Evolutionary conservation across 2,329 filamentous ascomycete species (phyloP).

Genomic region (Mariannaea elegans): DNA sequence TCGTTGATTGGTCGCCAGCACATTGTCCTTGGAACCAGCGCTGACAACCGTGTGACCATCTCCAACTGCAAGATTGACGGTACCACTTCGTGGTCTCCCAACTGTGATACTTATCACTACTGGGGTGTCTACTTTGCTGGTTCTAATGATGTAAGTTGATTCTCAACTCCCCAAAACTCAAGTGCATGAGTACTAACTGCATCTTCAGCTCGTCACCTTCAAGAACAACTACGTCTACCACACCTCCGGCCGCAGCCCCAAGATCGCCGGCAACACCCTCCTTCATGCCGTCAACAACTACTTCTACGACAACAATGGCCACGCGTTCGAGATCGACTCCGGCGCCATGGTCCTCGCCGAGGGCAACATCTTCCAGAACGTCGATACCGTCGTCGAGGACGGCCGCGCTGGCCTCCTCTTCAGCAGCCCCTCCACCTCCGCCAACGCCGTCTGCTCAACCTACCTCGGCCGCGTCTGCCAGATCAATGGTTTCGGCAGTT

Average conservation of each 20-base stretch:
- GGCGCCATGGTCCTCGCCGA: conserved; percentile 60
- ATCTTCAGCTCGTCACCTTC: conserved; percentile 55
- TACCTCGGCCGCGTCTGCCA: conserved; percentile 60
- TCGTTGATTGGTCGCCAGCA: conserved; percentile 68
- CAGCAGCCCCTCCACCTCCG: conserved; percentile 41
- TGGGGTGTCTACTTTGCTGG: conserved; percentile 67
- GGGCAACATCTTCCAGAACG: conserved; percentile 67
- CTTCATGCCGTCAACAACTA: conserved; percentile 71
- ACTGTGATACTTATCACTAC: conserved; percentile 68
- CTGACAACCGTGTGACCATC: conserved; percentile 65
- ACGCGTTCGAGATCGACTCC: conserved; percentile 64
- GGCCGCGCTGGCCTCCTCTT: conserved; percentile 46
- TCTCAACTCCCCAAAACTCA: background rate
- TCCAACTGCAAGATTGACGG: conserved; percentile 70
- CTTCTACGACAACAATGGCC: conserved; percentile 62
- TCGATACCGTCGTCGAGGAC: conserved; percentile 52
- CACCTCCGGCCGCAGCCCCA: conserved; percentile 64
- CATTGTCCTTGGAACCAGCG: conserved; percentile 64
- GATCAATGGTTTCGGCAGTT: conserved; percentile 57
- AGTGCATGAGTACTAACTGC: background rate
- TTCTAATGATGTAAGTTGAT: conserved; percentile 55
- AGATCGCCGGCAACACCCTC: conserved; percentile 64
- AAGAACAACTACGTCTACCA: conserved; percentile 70
- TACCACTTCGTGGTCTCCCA: conserved; percentile 60
- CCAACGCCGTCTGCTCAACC: conserved; percentile 52